Base-by-base conservation (phyloP, 2,329 filamentous ascomycete species). In the Grosmannia serpens region DNA sequence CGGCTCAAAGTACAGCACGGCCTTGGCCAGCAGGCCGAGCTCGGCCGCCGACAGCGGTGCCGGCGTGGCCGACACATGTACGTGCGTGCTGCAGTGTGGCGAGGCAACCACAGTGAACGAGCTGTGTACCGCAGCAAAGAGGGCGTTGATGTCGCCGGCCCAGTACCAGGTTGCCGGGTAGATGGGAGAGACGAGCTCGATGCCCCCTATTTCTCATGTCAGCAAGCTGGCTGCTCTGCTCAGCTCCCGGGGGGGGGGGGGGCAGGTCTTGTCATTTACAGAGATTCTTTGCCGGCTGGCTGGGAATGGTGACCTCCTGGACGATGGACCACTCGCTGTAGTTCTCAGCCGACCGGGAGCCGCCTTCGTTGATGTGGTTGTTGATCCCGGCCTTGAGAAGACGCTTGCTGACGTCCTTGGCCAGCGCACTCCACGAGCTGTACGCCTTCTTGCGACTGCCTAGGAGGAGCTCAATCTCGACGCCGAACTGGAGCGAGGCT, bases 391-490 rank as follows among this genome's bases (percentile, higher is more conserved):
- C 70, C 41, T 67, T 65, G 22, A 33, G 10, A 8, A 74, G 67
- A 15, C 64, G 63, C 59, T 64, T 62, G 64, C 68, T 69, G 24
- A 73, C 64, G 29, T 73, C 69, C 13, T 68, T 61, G 13, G 71
- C 71, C n/a, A 74, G 65, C 2, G 66, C 59, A 5, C 64, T 62
- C 70, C 71, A 73, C 1, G 58, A 56, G 4, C 64, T 63, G 10
- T 67, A 67, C 11, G 63, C 59, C 59, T 68, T 71, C 41, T 69
- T 69, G 52, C 65, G 66, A 58, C 68, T 65, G 13, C 64, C 66
- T 4, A 74, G 62, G 7, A 73, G 67, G 4, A 74, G 63, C 62
- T 74, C 72, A 26, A 74, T 65, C 62, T 74, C 72, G 24, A 74
- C 60, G 24, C 72, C 72, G 53, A 74, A 74, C 35, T 64, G 63